phyloP scores from a whole-genome alignment of 2,329 filamentous ascomycete genomes.

The Trematosphaeria pertusa region DNA sequence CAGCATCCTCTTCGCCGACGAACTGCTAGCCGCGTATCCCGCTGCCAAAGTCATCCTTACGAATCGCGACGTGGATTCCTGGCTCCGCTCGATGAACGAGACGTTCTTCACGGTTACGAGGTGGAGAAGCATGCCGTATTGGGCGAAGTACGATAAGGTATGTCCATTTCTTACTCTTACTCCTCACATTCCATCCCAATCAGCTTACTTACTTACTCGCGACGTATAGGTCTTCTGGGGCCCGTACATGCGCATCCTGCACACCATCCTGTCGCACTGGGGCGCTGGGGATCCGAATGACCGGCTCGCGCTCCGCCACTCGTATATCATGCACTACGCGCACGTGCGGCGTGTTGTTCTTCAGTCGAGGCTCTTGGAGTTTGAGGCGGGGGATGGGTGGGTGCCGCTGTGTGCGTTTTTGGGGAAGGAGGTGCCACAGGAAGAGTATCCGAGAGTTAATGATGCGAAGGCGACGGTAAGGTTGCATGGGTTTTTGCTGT shows the following conservation, averaged over 20 bases:
- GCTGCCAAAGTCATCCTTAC: conserved; percentile 28
- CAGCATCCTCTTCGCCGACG: conserved; percentile 69
- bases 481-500: not conserved
- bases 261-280: conserved; percentile 4
- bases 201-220: too few species aligned
- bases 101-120: conserved; percentile 6
- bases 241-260: conserved; percentile 9
- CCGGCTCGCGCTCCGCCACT: conserved; percentile 1
- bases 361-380: conserved; percentile 12
- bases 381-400: conserved; percentile 11
- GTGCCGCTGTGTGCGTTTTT: conserved; percentile 18
- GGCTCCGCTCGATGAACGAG: conserved; percentile 5
- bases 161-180: not conserved
- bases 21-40: conserved; percentile 22
- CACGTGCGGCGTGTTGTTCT: conserved; percentile 50
- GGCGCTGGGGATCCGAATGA: conserved; percentile 7
- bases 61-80: conserved; percentile 14
- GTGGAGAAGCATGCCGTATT: conserved; percentile 2
- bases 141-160: conserved; percentile 6
- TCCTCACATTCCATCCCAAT: not conserved
- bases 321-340: conserved; percentile 56
- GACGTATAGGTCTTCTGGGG: conserved; percentile 10
- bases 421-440: conserved; percentile 11
- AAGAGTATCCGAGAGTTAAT: conserved; percentile 15
- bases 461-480: conserved; percentile 3